A percentile compares a stretch with the other conserved stretches of the same genome.
phyloP scores from a whole-genome alignment of 306 rosid genomes.

The Erythrophleum fordii region DNA sequence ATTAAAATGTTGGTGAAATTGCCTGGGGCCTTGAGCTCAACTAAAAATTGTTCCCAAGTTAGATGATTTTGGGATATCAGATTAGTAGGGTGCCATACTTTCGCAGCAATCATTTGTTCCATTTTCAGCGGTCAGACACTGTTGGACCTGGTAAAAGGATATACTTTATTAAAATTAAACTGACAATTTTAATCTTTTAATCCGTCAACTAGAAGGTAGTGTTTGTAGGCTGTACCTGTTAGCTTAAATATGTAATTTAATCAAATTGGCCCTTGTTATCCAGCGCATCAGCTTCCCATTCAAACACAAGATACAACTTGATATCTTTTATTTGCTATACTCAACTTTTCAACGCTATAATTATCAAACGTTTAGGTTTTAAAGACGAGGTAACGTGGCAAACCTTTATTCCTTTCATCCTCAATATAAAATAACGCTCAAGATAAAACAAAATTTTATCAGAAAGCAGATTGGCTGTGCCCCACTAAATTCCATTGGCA shows the following conservation, averaged over 20 bases:
- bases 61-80: too few species aligned
- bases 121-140: neutral
- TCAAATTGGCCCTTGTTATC: neutral
- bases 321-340: neutral
- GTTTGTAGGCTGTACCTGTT: too few species aligned
- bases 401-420: neutral
- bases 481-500: constrained; percentile 10
- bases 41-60: neutral
- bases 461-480: constrained; percentile 10
- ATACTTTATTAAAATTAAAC: neutral
- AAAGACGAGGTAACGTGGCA: neutral
- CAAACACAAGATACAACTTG: neutral
- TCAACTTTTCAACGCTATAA: neutral
- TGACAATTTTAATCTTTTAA: neutral
- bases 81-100: neutral
- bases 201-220: neutral
- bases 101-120: neutral
- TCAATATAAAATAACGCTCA: neutral
- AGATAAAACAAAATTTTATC: neutral
- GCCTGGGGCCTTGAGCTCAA: neutral
- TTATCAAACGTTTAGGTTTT: neutral
- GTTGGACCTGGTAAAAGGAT: neutral
- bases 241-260: neutral
- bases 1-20: neutral
- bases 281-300: neutral